These are phyloP conservation scores for Ustulina deusta DNA, from an alignment of 2,329 filamentous ascomycete species.

Conservation along the genomic window DNA sequence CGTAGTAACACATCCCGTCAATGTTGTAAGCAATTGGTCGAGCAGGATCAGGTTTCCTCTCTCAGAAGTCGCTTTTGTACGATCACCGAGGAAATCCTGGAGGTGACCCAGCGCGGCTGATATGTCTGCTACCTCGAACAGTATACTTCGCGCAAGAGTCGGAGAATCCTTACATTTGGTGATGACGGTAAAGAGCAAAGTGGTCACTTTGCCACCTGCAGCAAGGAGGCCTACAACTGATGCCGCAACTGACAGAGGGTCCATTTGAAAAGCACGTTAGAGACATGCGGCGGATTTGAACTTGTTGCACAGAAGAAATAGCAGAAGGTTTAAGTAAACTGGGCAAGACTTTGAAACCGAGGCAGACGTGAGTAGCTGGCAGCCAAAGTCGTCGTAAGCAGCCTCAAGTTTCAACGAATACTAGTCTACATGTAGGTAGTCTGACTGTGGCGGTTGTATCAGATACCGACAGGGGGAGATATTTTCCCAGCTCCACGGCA, in stretches of 20 bases:
- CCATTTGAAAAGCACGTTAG: background rate
- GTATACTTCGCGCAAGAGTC: slow-evolving; percentile 2
- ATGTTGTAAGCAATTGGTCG: slow-evolving; percentile 8
- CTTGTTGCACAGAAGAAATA: background rate
- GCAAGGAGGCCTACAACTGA: slow-evolving; percentile 17
- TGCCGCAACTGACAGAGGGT: slow-evolving; percentile 21
- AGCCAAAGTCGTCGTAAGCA: background rate
- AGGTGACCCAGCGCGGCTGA: slow-evolving; percentile 19
- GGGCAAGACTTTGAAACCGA: background rate
- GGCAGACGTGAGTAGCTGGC: background rate
- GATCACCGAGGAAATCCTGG: slow-evolving; percentile 4
- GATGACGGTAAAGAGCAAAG: slow-evolving; percentile 4
- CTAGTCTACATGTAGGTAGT: no score
- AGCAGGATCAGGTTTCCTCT: slow-evolving; percentile 14
- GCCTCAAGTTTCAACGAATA: no score
- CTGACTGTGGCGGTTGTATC: no score
- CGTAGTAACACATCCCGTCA: slow-evolving; percentile 22
- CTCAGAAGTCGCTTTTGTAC: background rate
- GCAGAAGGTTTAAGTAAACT: background rate
- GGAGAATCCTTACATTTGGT: background rate
- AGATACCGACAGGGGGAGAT: no score
- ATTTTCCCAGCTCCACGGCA: no score
- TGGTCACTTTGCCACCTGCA: background rate
- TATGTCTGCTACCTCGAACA: slow-evolving; percentile 17
- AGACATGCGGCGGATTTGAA: background rate